Conservation (phyloP, 2,329 filamentous ascomycete genomes). For the Phialemoniopsis sp. region DNA sequence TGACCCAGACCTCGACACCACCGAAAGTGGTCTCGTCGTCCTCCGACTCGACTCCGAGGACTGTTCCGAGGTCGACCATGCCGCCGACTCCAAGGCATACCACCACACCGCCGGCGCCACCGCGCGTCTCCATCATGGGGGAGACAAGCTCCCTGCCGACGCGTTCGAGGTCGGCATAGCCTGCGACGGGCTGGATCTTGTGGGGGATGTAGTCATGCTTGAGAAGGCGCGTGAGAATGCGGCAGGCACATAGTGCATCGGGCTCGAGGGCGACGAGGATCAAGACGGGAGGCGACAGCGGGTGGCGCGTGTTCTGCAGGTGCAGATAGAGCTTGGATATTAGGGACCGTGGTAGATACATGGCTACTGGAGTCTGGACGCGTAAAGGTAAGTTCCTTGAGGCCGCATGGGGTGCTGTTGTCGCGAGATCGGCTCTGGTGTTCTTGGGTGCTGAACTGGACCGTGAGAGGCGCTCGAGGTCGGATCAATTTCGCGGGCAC, state of each 20-base stretch:
- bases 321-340: slow-evolving; percentile 90
- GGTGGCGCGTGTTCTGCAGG: slow-evolving; percentile 80
- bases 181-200: slow-evolving; percentile 92
- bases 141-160: slow-evolving; percentile 74
- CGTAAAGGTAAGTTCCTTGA: slow-evolving; percentile 22
- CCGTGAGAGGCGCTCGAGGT: no score
- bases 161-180: slow-evolving; percentile 83
- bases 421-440: background rate
- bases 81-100: slow-evolving; percentile 91
- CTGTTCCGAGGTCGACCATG: slow-evolving; percentile 78
- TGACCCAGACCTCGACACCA: slow-evolving; percentile 91
- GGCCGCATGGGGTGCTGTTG: slow-evolving; percentile 22
- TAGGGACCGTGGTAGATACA: slow-evolving; percentile 91
- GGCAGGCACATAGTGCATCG: slow-evolving; percentile 91
- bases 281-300: slow-evolving; percentile 85
- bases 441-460: no score
- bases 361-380: slow-evolving; percentile 35
- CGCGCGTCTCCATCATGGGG: slow-evolving; percentile 81
- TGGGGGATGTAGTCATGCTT: slow-evolving; percentile 97
- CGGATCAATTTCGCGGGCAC: no score
- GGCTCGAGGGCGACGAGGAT: slow-evolving; percentile 92
- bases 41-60: slow-evolving; percentile 70
- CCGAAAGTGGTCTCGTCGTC: slow-evolving; percentile 63
- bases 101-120: slow-evolving; percentile 83
- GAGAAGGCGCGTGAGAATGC: slow-evolving; percentile 87